Conservation (phyloP, 2,329 filamentous ascomycete species). For the Chaetoscypha palmicola region DNA sequence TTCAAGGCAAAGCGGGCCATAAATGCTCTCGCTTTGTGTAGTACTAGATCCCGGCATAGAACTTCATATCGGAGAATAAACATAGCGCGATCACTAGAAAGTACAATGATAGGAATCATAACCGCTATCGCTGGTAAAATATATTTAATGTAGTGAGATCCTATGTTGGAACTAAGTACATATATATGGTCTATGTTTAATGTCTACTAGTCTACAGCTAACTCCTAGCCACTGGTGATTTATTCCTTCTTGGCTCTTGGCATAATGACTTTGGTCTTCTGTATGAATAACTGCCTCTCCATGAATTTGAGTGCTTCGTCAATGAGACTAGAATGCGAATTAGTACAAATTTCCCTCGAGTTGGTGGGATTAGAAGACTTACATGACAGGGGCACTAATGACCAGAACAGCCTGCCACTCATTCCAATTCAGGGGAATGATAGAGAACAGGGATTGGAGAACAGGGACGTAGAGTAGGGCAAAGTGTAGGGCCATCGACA, state of each 20-base stretch:
- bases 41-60: conserved; percentile 21
- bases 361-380: conserved; percentile 38
- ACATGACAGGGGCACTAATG: conserved; percentile 90
- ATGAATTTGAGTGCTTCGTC: conserved; percentile 61
- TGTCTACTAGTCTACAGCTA: conserved; percentile 13
- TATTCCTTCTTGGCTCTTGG: conserved; percentile 29
- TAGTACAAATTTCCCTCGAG: conserved; percentile 8
- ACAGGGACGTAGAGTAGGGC: conserved; percentile 87
- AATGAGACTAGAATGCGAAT: conserved; percentile 43
- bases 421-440: conserved; percentile 72
- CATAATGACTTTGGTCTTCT: conserved; percentile 27
- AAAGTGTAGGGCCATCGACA: conserved; percentile 95
- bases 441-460: conserved; percentile 82
- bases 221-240: background rate
- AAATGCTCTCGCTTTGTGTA: conserved; percentile 24
- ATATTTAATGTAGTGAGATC: background rate
- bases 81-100: conserved; percentile 15
- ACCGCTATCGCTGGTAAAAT: no score
- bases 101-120: no score
- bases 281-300: conserved; percentile 46
- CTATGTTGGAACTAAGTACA: background rate
- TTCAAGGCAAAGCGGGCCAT: conserved; percentile 8
- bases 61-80: conserved; percentile 17
- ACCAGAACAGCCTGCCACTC: conserved; percentile 90
- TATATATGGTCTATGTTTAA: conserved; percentile 23